Base-by-base conservation (phyloP, 768 basidiomycete genomes). In the Lactarius pseudohatsudake region DNA sequence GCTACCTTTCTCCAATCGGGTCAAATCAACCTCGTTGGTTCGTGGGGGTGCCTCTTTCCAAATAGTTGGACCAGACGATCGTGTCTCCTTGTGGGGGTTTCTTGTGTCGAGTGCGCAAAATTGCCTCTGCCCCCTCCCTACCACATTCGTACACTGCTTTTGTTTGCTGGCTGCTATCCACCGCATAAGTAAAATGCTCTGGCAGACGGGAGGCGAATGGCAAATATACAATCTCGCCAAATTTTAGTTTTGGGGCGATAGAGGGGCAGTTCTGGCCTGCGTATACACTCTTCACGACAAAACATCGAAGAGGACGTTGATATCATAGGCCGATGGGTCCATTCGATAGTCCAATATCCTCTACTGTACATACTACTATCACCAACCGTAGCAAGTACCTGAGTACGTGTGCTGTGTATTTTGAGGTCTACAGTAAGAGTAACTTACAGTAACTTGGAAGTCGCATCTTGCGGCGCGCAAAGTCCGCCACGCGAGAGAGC, bases 21-120 rank as follows among this genome's bases (percentile, higher is more conserved):
- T 74, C 20, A 86, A 71, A 70, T 88, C 53, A 64, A 8, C 80
- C 78, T n/a, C n/a, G 26, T 59, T 0, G 84, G 80, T 63, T 84
- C 81, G 0, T 85, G 86, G 0, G 87, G 74, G 13, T 75, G 78
- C 73, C 88, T 89, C 77, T 85, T 86, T 0, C 87, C 86, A 32
- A 32, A 87, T 72, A 1, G 81, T n/a, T n/a, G 79, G 38, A 87
- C 72, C 22, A 86, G 66, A 2, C 85, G 81, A 70, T 81, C 85
- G 34, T 76, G 77, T 70, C 36, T 84, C 82, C 66, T 78, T 77
- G 20, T n/a, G 36, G 72, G 65, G 20, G 77, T 69, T 32, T 75
- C 70, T 47, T 71, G 70, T 2, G 75, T 65, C 47, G 78, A 77
- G 16, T 77, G 69, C 0, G 83, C 79, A 2, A 83, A 0, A 83